phyloP scores from a whole-genome alignment of 192 early-diverging fungal genomes.

The Coemansia sp. region DNA sequence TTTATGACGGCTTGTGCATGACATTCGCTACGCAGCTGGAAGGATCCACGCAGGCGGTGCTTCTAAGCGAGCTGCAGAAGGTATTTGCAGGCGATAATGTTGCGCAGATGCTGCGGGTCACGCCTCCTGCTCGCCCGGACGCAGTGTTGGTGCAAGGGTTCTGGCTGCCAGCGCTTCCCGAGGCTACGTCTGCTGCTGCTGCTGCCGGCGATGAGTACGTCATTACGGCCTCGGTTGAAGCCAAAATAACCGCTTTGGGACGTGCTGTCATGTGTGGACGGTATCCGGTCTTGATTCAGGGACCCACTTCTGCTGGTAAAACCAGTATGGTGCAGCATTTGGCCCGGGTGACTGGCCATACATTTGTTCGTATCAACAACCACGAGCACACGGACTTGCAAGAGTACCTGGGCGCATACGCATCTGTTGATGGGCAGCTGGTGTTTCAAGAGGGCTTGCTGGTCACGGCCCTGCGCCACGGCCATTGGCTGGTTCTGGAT shows the following conservation, averaged over 20 bases:
- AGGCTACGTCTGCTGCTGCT: slow-evolving; percentile 14
- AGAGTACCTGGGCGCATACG: slow-evolving; percentile 94
- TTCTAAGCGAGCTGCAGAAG: slow-evolving; percentile 24
- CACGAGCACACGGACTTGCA: slow-evolving; percentile 99
- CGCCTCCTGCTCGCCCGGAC: slow-evolving; percentile 22
- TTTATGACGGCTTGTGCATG: slow-evolving; percentile 94
- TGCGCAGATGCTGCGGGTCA: slow-evolving; percentile 25
- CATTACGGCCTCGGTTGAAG: slow-evolving; percentile 80
- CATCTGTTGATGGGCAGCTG: slow-evolving; percentile 79
- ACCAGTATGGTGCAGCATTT: slow-evolving; percentile 98
- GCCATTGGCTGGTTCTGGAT: slow-evolving; percentile 98
- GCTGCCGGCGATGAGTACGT: slow-evolving; percentile 61
- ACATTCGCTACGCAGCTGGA: slow-evolving; percentile 91
- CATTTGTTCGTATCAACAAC: slow-evolving; percentile 97
- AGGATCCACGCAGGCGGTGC: slow-evolving; percentile 59
- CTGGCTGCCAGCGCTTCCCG: slow-evolving; percentile 65
- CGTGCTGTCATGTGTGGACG: slow-evolving; percentile 86
- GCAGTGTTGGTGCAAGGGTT: slow-evolving; percentile 81
- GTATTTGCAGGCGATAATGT: slow-evolving; percentile 33
- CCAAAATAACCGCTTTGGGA: slow-evolving; percentile 83
- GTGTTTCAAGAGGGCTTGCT: slow-evolving; percentile 96
- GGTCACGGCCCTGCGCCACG: slow-evolving; percentile 88
- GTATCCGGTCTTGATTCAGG: slow-evolving; percentile 96
- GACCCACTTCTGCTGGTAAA: slow-evolving; percentile 96
- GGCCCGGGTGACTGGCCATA: slow-evolving; percentile 85